Evolutionary conservation across 2,329 filamentous ascomycete species (phyloP), one percentile per base, ranked within the genome.

Genomic region (Exserohilum rostratum): DNA sequence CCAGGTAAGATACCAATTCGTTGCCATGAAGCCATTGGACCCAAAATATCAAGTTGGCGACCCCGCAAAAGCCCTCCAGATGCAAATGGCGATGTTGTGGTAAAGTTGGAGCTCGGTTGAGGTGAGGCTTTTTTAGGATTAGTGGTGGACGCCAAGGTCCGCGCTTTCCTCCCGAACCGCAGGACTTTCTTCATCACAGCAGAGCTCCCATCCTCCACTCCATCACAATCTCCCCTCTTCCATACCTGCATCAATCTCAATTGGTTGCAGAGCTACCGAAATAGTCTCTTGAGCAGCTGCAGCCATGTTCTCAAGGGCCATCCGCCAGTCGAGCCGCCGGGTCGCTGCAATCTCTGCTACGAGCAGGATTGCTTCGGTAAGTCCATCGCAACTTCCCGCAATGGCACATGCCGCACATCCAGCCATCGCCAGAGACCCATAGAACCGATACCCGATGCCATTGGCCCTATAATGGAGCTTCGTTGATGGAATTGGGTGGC

Each of bases 241-340:
- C 61, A 59, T 68, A 68, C 67, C 73, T 75, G 71, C 73, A 71
- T 76, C 73, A 71, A 74, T 76, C 68, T 74, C 74, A 76, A 76
- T 77, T 76, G 74, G 69, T 74, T 68, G 74, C 73, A 75, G 73
- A 72, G 66, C 69, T 69, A 70, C 68, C 64, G 56, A 55, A 70
- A 67, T 75, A 76, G 72, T 71, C 70, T 76, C 72, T 76, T 72
- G 68, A 75, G 71, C 70, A 75, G 47, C 71, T 79, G 79, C 80
- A 83, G 79, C 61, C 79, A 97, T 98, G 93, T 96, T 97, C 87
- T 91, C 93, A 84, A 96, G 90, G 88, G 93, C 93, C 85, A 87
- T 98, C 83, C 88, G 93, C 85, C 92, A 96, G 86, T 96, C 92
- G 81, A 90, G 90, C 85, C 92, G 93, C 85, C 90, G 90, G 82